Evolutionary conservation across 306 rosid species (phyloP).

Genomic region (Prunus fruticosa): DNA sequence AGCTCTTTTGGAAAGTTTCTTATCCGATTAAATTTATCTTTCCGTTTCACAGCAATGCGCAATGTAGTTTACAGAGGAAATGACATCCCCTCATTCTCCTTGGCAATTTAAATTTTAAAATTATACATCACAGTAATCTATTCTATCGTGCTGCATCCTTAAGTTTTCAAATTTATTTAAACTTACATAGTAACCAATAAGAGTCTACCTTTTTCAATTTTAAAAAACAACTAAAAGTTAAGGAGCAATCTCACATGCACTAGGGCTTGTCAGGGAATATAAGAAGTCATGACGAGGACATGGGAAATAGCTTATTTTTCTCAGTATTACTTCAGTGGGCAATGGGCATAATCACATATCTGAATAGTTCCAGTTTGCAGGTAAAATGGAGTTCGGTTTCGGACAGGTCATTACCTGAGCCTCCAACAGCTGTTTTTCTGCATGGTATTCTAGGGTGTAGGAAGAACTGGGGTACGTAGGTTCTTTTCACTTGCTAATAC

Average conservation of each 20-base stretch:
- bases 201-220: not conserved
- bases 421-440: slow-evolving; percentile 92
- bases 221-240: not conserved
- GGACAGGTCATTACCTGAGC: slow-evolving; percentile 62
- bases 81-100: not conserved
- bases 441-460: slow-evolving; percentile 92
- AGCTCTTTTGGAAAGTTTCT: not conserved
- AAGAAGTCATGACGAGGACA: not conserved
- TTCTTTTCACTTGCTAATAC: not conserved
- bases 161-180: not conserved
- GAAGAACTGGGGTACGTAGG: slow-evolving; percentile 86
- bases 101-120: not conserved
- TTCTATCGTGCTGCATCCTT: not conserved
- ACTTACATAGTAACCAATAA: not conserved
- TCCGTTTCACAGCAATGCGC: not conserved
- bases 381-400: slow-evolving; percentile 81
- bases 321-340: not conserved
- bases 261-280: not conserved
- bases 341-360: slow-evolving; percentile 10
- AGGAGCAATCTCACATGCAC: not conserved
- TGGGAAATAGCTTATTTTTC: not conserved
- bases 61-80: not conserved
- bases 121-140: not conserved
- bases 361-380: slow-evolving; percentile 34
- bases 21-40: not conserved